Percentiles rank a stretch among this genome's conserved stretches.
These are phyloP conservation scores for Cyclotella cryptica DNA, from an alignment of 108 stramenopile genomes.

Conservation along the genomic window DNA sequence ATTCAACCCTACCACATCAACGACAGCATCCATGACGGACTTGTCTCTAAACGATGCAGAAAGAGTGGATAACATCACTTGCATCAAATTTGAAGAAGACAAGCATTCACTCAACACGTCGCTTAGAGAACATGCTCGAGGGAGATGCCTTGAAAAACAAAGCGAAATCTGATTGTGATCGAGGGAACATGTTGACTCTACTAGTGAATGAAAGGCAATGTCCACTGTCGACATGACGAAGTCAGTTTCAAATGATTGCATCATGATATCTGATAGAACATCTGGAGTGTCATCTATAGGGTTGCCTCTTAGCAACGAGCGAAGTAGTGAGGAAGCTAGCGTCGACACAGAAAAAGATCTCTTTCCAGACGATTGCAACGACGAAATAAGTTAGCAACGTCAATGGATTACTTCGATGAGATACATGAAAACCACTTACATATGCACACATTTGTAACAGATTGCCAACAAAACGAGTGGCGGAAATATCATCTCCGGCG, in stretches of 20 bases:
- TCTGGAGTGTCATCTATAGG: constrained; percentile 40
- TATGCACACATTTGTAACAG: constrained; percentile 34
- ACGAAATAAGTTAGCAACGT: not conserved
- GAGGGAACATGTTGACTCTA: constrained; percentile 12
- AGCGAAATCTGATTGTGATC: constrained; percentile 3
- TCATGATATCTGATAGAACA: constrained; percentile 38
- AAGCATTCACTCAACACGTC: constrained; percentile 37
- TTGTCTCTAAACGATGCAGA: constrained; percentile 4
- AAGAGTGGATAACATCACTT: constrained; percentile 19
- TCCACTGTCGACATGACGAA: constrained; percentile 25
- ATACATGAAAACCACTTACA: constrained; percentile 32
- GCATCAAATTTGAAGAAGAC: constrained; percentile 2
- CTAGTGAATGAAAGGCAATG: constrained; percentile 19
- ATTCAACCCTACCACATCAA: not conserved
- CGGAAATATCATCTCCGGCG: not conserved
- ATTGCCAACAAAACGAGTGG: constrained; percentile 27
- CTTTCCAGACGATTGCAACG: constrained; percentile 9
- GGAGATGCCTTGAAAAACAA: constrained; percentile 1
- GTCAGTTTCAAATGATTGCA: constrained; percentile 36
- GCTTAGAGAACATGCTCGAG: constrained; percentile 36
- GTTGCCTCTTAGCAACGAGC: constrained; percentile 47
- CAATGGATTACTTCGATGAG: not conserved
- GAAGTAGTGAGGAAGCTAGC: constrained; percentile 43
- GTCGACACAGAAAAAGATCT: constrained; percentile 43
- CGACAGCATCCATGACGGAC: constrained; percentile 24